These are phyloP conservation scores for Agaricus subrufescens DNA, from an alignment of 768 basidiomycete genomes.

Conservation along the genomic window DNA sequence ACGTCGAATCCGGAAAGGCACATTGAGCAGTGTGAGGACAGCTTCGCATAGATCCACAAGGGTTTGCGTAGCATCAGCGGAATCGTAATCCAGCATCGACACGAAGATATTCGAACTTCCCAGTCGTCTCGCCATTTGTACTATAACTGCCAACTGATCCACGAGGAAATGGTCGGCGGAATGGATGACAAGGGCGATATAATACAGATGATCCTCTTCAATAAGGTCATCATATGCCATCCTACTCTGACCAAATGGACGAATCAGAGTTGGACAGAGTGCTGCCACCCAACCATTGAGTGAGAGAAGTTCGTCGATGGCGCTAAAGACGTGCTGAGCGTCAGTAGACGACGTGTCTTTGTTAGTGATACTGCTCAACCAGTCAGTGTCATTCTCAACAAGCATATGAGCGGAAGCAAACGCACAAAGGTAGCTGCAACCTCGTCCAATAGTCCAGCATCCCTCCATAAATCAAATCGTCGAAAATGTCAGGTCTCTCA, in stretches of 20 bases:
- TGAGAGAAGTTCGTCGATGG: constrained; percentile 91
- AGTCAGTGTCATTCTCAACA: neutral
- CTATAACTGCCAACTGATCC: constrained; percentile 98
- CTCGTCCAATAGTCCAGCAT: constrained; percentile 87
- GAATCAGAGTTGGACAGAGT: constrained; percentile 84
- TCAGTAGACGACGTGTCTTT: constrained; percentile 87
- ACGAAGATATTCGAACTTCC: constrained; percentile 92
- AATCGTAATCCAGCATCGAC: constrained; percentile 96
- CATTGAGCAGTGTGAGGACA: constrained; percentile 86
- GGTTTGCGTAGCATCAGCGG: constrained; percentile 91
- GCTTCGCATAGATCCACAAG: constrained; percentile 93
- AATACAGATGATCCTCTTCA: constrained; percentile 82
- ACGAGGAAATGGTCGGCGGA: constrained; percentile 99
- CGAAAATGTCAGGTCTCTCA: constrained; percentile 75
- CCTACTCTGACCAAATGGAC: constrained; percentile 94
- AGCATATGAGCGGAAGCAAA: constrained; percentile 12
- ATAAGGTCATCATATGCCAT: constrained; percentile 88
- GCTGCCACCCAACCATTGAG: constrained; percentile 98
- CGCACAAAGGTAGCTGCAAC: constrained; percentile 89
- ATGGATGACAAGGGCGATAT: constrained; percentile 91
- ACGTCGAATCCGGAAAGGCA: constrained; percentile 89
- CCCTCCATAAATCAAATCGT: constrained; percentile 70
- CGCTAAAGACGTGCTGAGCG: constrained; percentile 80
- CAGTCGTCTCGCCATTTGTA: constrained; percentile 89
- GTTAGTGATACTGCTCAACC: constrained; percentile 58